phyloP scores from a whole-genome alignment of 1,139 yeast species.

The Yamadazyma oceani region DNA sequence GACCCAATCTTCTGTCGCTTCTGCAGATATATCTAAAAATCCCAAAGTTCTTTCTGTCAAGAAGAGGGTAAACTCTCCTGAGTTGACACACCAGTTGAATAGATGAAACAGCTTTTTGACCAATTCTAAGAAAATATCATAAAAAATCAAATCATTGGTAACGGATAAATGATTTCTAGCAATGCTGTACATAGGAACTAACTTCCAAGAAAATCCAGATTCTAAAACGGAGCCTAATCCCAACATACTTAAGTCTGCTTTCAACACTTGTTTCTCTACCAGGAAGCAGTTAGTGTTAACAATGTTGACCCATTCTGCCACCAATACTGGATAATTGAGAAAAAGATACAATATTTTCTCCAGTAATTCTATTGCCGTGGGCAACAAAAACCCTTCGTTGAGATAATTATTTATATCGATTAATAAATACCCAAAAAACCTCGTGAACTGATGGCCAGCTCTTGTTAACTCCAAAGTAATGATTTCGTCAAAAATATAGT shows the following conservation, averaged over 20 bases:
- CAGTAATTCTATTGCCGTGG: background rate
- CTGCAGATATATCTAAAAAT: background rate
- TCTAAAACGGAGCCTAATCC: conserved; percentile 1
- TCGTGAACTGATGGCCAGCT: background rate
- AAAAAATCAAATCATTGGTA: conserved; percentile 1
- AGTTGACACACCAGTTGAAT: conserved; percentile 1
- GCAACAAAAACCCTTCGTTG: background rate
- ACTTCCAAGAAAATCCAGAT: conserved; percentile 2
- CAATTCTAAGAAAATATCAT: background rate
- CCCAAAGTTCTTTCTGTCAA: conserved; percentile 1
- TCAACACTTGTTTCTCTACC: conserved; percentile 3
- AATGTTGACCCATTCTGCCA: conserved; percentile 1
- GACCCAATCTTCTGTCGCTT: background rate
- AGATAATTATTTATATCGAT: conserved; percentile 1
- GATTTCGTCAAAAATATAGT: background rate
- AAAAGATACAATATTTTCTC: conserved; percentile 1
- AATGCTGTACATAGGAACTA: conserved; percentile 5
- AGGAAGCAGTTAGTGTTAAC: background rate
- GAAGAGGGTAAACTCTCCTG: conserved; percentile 1
- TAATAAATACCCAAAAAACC: conserved; percentile 1
- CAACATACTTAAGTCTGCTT: conserved; percentile 1
- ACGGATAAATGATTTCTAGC: conserved; percentile 1
- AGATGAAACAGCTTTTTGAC: background rate
- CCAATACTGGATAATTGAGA: background rate
- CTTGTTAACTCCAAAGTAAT: background rate